Base-by-base conservation (phyloP, 176 grass and related monocot genomes). In the Raddia guianensis region DNA sequence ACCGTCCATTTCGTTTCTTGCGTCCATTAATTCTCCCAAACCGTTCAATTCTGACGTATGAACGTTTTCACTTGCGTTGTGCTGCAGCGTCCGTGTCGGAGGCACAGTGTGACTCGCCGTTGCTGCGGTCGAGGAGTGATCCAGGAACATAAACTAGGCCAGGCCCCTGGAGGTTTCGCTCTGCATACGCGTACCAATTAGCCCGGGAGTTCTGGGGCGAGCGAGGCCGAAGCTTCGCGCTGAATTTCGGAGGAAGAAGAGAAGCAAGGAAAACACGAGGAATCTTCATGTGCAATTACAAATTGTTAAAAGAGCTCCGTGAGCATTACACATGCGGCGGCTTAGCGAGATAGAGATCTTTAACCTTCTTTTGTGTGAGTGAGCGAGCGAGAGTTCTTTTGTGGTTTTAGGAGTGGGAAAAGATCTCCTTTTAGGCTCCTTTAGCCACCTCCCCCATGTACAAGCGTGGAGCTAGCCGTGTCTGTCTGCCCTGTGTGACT, bases 121-220 rank as follows among this genome's bases (percentile, higher is more conserved):
- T 95, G 49, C 72, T 82, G 64, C 86, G 86, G 42, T 90, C 88
- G 15, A 88, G 82, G 91, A 91, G 88, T 63, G 96, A 93, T 47
- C 95, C 90, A 10, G 77, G 83, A 59, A 68, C 84, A 1, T 87
- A 54, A 12, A 66, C 4, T 55, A 27, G 27, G 27, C 27, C 27
- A 27, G 27, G 27, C 27, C 27, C 27, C 59, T 8, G 14, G 73
- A 37, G 33, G 1, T 49, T 27, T 32, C 5, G 7, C 49, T 37
- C 6, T 10, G n/a, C 78, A 40, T 20, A 56, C 37, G 37, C 33
- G 34, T 8, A n/a, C 42, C 65, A 58, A 49, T 80, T 40, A 7
- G 59, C 80, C 66, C 74, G 66, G 21, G 60, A 42, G 43, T 48
- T 56, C 75, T 37, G 52, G 73, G 65, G 21, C 68, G 46, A 86